These are phyloP conservation scores for Solanum gracilifrons DNA, from an alignment of 257 asterid genomes.

Conservation along the genomic window DNA sequence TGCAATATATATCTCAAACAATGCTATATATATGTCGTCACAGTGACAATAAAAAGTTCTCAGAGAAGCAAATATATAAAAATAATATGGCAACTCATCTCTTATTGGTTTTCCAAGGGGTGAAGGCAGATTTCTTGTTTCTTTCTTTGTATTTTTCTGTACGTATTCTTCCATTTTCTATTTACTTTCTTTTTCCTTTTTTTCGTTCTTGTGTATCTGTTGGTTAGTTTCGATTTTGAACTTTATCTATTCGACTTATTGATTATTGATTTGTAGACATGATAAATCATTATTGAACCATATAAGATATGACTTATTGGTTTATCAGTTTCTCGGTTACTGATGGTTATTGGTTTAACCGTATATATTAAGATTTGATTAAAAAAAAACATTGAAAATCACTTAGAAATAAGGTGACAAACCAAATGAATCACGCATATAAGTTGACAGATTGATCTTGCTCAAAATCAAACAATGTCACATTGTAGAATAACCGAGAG, in stretches of 20 bases:
- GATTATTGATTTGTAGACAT: too few relatives aligned
- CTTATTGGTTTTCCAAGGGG: background rate
- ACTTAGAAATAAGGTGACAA: too few relatives aligned
- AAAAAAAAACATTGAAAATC: too few relatives aligned
- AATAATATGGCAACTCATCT: background rate
- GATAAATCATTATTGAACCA: too few relatives aligned
- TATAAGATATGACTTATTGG: too few relatives aligned
- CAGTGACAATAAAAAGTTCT: background rate
- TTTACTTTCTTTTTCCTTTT: background rate
- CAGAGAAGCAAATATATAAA: background rate
- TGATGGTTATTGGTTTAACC: too few relatives aligned
- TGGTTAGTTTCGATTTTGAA: too few relatives aligned
- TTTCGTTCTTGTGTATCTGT: background rate
- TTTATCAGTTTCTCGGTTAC: too few relatives aligned
- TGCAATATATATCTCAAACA: background rate
- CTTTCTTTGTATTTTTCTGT: background rate
- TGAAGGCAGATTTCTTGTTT: background rate
- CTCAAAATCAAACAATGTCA: too few relatives aligned
- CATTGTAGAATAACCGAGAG: background rate
- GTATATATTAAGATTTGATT: background rate
- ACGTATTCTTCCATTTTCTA: background rate
- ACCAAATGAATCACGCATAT: too few relatives aligned
- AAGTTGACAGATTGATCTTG: background rate
- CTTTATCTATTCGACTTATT: too few relatives aligned
- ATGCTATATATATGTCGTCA: background rate